Evolutionary conservation across 1,284 basidiomycete genomes (phyloP).

Genomic region (Somion occarium): DNA sequence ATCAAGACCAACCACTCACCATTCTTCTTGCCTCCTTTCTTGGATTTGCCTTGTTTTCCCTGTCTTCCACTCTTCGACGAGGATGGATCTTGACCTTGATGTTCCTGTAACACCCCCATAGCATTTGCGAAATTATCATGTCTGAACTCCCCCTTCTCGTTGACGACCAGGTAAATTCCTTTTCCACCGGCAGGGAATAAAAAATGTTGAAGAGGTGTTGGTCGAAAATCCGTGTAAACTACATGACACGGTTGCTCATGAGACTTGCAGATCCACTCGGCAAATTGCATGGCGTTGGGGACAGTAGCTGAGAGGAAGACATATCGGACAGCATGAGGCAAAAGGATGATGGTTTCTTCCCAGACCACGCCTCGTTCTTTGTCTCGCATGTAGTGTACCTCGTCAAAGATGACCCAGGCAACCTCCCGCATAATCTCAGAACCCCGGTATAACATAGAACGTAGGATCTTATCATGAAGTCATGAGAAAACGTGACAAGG

Average conservation of each 20-base stretch:
- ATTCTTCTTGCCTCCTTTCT: constrained; percentile 89
- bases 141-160: constrained; percentile 94
- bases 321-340: constrained; percentile 94
- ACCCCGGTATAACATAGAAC: constrained; percentile 98
- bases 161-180: constrained; percentile 96
- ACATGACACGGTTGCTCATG: constrained; percentile 99
- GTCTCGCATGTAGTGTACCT: constrained; percentile 99
- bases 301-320: constrained; percentile 99
- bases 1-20: constrained; percentile 43
- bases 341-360: constrained; percentile 94
- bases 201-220: constrained; percentile 97
- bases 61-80: constrained; percentile 78
- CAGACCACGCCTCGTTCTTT: constrained; percentile 87
- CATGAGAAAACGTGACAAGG: background rate
- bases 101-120: constrained; percentile 89
- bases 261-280: constrained; percentile 97
- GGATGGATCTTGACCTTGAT: constrained; percentile 89
- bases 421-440: constrained; percentile 99
- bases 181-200: constrained; percentile 96
- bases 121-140: constrained; percentile 99
- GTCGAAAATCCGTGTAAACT: constrained; percentile 98
- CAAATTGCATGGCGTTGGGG: constrained; percentile 99
- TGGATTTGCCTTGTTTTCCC: constrained; percentile 85
- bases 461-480: constrained; percentile 68
- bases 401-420: constrained; percentile 99